Base-by-base conservation (phyloP, 768 basidiomycete species). In the Agaricus blazei region DNA sequence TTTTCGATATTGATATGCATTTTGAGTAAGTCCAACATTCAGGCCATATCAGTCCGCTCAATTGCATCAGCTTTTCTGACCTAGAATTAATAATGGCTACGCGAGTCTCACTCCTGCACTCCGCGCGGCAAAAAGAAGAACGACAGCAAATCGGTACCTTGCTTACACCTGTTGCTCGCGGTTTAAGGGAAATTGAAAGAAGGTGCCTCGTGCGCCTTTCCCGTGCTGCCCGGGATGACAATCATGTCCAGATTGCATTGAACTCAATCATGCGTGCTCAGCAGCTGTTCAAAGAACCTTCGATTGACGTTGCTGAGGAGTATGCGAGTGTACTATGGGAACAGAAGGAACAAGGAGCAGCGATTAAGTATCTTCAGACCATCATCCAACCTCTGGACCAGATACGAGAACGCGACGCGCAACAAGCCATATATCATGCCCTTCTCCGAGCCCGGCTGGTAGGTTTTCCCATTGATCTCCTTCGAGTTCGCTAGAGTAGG, bases 311-410 rank as follows among this genome's bases (percentile, higher is more conserved):
- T 24, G 81, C 84, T 0, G 78, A 86, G 62, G 95, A 97, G 65
- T 93, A 92, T 61, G 88, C 96, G 14, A 82, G 86, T 56, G 93
- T 98, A 15, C 76, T 98, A 6, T 98, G 96, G 93, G 69, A 81
- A 9, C 87, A 91, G 57, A 84, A 82, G 43, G 96, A 99, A 65
- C 88, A 93, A 61, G 84, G 83, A 58, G 68, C 87, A 3, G 95
- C 96, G 0, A 86, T 95, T 44, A 80, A 87, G 57, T 85, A 81
- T 48, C 74, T 96, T 51, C 79, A 78, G 75, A 63, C 67, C 53
- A 58, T 72, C 34, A 42, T 66, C 41, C 71, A 55, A 4, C 54
- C 52, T 9, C 41, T 41, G 41, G 51, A 57, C 12, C 28, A 31
- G 19, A 46, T 36, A 29, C 31, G 27, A 36, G 26, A 54, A 55